Evolutionary conservation across 2,329 filamentous ascomycete species (phyloP).

Genomic region (Nannizziopsis arthrosporioides): DNA sequence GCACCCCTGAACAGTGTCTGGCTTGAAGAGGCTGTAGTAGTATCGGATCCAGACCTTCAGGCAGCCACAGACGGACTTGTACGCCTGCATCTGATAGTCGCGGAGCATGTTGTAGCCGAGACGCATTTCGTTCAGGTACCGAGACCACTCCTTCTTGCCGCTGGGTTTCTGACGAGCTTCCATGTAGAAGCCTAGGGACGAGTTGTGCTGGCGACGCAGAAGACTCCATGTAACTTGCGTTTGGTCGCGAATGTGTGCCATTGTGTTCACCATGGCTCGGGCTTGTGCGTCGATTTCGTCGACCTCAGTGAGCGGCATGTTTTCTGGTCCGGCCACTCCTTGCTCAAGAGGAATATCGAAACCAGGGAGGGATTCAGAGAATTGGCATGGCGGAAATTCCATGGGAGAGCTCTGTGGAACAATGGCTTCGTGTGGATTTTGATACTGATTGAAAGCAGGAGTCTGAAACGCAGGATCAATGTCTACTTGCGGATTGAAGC

Average conservation of each 20-base stretch:
- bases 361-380: background rate
- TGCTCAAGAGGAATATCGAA: background rate
- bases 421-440: too few relatives aligned
- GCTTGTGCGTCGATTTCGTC: background rate
- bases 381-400: background rate
- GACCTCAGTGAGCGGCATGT: background rate
- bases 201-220: conserved; percentile 4
- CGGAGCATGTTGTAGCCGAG: conserved; percentile 8
- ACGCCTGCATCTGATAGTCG: conserved; percentile 9
- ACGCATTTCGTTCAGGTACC: conserved; percentile 6
- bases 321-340: background rate
- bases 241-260: conserved; percentile 3
- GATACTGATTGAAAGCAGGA: too few relatives aligned
- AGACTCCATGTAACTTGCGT: background rate
- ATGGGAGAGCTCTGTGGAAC: too few relatives aligned
- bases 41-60: conserved; percentile 6
- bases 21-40: background rate
- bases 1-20: background rate
- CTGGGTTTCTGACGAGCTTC: background rate
- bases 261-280: background rate
- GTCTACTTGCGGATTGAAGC: background rate
- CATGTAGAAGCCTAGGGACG: conserved; percentile 1
- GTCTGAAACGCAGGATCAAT: background rate
- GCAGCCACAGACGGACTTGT: conserved; percentile 4
- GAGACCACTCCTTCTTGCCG: background rate